A percentile compares a stretch with the other conserved stretches of the same genome.
Conservation (phyloP, 495 filamentous ascomycete species). For the Immersiella caudata region DNA sequence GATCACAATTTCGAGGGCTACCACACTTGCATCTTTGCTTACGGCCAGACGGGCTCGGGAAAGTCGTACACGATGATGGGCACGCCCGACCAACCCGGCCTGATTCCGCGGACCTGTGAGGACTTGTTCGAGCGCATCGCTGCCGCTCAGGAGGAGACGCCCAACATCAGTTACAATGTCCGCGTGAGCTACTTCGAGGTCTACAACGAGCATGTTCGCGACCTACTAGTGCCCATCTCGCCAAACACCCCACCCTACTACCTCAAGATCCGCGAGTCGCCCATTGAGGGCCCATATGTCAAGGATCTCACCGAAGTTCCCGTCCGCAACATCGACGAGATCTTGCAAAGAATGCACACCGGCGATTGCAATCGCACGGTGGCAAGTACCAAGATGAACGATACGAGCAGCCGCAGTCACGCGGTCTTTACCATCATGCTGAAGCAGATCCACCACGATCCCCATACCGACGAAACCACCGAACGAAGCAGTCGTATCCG, state of each 20-base stretch:
- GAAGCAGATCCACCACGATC: conserved; percentile 91
- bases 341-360: conserved; percentile 85
- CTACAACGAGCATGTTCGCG: conserved; percentile 98
- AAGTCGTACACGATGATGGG: conserved; percentile 99
- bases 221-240: conserved; percentile 79
- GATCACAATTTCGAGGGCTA: conserved; percentile 99
- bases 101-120: conserved; percentile 96
- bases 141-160: conserved; percentile 67
- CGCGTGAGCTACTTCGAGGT: conserved; percentile 99
- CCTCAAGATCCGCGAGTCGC: conserved; percentile 95
- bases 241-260: conserved; percentile 78
- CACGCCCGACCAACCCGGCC: conserved; percentile 75
- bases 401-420: conserved; percentile 91
- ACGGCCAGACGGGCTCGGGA: conserved; percentile 95
- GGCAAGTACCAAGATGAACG: conserved; percentile 99
- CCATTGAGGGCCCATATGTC: conserved; percentile 94
- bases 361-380: conserved; percentile 86
- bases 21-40: conserved; percentile 98
- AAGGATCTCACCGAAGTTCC: conserved; percentile 93
- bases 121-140: conserved; percentile 96
- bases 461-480: conserved; percentile 92
- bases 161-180: conserved; percentile 93
- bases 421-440: conserved; percentile 97
- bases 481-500: conserved; percentile 92
- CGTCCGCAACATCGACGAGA: conserved; percentile 78